Evolutionary conservation across 805 yeast species (phyloP).

Genomic region (Saccharomycopsis lassenensis): DNA sequence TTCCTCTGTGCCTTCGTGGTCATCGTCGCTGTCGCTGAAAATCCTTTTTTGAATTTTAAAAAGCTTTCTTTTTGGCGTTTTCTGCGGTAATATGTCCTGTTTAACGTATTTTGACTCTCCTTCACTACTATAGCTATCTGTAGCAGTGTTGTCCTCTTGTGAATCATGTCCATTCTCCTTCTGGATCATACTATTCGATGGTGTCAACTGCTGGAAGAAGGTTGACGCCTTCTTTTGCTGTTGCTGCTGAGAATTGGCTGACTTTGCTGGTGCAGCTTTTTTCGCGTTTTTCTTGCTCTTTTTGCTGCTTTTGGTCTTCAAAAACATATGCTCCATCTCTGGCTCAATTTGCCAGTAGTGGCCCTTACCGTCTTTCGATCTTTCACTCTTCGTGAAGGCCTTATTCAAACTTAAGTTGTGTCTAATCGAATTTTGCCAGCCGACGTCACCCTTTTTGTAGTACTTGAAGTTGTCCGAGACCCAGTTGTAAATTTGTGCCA

Average conservation of each 20-base stretch:
- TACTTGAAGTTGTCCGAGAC: constrained; percentile 76
- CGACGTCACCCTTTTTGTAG: constrained; percentile 76
- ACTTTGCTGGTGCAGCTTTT: neutral
- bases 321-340: constrained; percentile 75
- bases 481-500: constrained; percentile 87
- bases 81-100: no score
- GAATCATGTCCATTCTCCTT: constrained; percentile 14
- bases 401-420: constrained; percentile 89
- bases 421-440: constrained; percentile 97
- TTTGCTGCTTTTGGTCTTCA: constrained; percentile 40
- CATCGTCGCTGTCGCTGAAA: no score
- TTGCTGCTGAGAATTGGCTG: constrained; percentile 3
- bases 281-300: constrained; percentile 7
- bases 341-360: constrained; percentile 87
- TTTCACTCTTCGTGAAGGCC: constrained; percentile 83
- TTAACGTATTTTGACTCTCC: no score
- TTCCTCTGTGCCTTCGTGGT: no score
- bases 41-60: no score
- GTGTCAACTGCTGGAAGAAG: constrained; percentile 16
- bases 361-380: constrained; percentile 77
- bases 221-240: neutral
- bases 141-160: no score
- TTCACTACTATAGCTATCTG: no score
- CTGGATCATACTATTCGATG: constrained; percentile 17
- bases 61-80: no score